Base-by-base conservation (phyloP, 1,284 basidiomycete genomes). In the Fomitiporia mediterranea region DNA sequence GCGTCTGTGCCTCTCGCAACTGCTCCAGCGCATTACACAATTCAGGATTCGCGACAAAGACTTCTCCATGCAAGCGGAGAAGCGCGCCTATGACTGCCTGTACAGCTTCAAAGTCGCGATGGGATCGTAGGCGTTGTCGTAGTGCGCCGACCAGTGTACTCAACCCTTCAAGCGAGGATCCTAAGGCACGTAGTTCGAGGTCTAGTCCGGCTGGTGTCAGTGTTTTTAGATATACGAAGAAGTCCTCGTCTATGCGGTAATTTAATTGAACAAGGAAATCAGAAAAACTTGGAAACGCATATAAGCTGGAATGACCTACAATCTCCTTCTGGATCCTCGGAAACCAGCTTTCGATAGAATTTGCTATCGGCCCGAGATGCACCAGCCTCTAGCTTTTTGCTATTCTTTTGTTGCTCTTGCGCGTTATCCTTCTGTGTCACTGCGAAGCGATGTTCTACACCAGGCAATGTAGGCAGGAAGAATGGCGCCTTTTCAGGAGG, bases 401-500 rank as follows among this genome's bases (percentile, higher is more conserved):
- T 79, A 57, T 80, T 82, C 61, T 74, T 72, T n/a, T 64, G 60
- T 5, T 70, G 68, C 44, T 69, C 66, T 44, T 70, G 67, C 15
- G 35, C 47, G 23, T 60, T 60, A 65, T 63, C 57, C 73, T 72
- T 68, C 72, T 74, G 61, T 48, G 67, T 67, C 2, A 86, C 66
- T 23, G 82, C 86, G 67, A 95, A 95, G 15, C 89, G 79, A 13
- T 83, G 79, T 61, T 94, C 89, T 19, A 93, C 80, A 13, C 92
- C 93, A 13, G 91, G 81, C 2, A 98, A 72, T 1, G 92, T 93
- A 6, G 94, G 94, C 15, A 99, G 74, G 79, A 99, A 99, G 79
- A 99, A 99, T 0, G 97, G 97, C 1, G 94, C 96, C 60, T 91
- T 82, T 72, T 98, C 94, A 2, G 94, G 93, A 37, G 88, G 91